Conservation (phyloP, 164 flowering plant species). For the Stephania yunnanensis region DNA sequence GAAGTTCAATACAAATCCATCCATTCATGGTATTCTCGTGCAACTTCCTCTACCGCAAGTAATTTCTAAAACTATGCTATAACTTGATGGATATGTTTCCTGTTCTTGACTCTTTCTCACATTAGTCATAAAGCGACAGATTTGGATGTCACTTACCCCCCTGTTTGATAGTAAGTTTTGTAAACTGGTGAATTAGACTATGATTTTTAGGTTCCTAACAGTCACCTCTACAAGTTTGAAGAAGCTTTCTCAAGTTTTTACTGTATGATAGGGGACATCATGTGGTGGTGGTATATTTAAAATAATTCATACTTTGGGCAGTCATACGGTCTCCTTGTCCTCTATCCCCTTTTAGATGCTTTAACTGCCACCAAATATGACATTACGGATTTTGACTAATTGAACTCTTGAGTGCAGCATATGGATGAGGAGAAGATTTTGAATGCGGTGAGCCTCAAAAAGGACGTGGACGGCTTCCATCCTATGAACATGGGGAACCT, state of each 20-base stretch:
- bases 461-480: constrained; percentile 91
- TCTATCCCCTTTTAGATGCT: constrained; percentile 4
- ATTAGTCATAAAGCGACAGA: neutral
- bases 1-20: constrained; percentile 49
- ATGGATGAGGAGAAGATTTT: constrained; percentile 62
- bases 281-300: no score
- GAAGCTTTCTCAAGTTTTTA: neutral
- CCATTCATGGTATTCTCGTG: constrained; percentile 85
- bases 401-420: constrained; percentile 46
- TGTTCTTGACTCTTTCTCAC: neutral
- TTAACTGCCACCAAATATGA: no score
- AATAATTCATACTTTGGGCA: neutral
- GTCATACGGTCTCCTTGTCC: neutral
- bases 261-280: no score
- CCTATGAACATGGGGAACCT: constrained; percentile 79
- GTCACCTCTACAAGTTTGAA: neutral
- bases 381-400: constrained; percentile 6
- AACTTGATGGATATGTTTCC: neutral
- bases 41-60: constrained; percentile 96
- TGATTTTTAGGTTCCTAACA: neutral
- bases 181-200: neutral
- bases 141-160: neutral
- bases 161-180: neutral
- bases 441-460: constrained; percentile 49
- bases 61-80: constrained; percentile 31